phyloP scores from a whole-genome alignment of 805 yeast genomes.

The Saccharomycopsis sp. region DNA sequence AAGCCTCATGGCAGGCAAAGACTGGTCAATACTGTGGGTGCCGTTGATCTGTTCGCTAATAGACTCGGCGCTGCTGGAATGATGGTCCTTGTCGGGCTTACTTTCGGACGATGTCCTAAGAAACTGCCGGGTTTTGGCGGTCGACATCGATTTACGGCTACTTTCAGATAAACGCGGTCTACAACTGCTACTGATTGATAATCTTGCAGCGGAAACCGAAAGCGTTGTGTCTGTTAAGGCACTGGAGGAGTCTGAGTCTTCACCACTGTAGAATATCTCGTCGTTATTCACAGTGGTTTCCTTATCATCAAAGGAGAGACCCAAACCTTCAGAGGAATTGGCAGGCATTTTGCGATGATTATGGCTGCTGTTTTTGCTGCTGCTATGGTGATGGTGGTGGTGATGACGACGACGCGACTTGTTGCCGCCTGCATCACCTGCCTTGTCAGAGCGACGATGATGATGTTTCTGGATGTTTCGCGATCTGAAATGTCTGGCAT shows the following conservation, averaged over 20 bases:
- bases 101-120: neutral
- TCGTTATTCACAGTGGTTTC: neutral
- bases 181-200: neutral
- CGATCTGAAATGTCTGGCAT: slow-evolving; percentile 25
- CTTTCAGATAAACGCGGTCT: neutral
- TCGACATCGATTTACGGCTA: neutral
- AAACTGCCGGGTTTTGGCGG: neutral
- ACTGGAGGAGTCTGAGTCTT: neutral
- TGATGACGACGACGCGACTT: slow-evolving; percentile 13
- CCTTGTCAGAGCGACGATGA: slow-evolving; percentile 2
- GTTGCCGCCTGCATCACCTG: neutral
- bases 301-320: neutral
- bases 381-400: slow-evolving; percentile 8
- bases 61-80: neutral
- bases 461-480: slow-evolving; percentile 18
- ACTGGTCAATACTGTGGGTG: neutral
- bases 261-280: neutral
- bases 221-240: neutral
- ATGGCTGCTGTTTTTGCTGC: neutral
- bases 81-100: neutral
- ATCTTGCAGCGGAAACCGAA: neutral
- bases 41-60: neutral
- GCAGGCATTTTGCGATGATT: neutral
- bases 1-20: neutral
- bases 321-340: neutral